Percentiles rank a stretch among this genome's conserved stretches.
Evolutionary conservation across 2,329 filamentous ascomycete genomes (phyloP).

Genomic region (Hypoxylon sp.): DNA sequence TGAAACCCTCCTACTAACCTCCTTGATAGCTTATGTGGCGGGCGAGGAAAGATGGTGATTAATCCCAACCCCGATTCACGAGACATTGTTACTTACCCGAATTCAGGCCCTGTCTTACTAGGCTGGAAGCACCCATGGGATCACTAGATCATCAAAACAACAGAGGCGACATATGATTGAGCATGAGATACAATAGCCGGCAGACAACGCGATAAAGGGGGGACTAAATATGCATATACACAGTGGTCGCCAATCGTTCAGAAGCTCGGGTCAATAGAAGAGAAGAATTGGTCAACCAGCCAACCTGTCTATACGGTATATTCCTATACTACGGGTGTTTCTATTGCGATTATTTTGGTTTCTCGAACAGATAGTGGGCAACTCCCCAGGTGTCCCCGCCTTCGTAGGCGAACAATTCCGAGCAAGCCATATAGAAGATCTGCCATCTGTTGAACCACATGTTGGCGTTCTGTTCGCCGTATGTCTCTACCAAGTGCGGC

Average conservation of each 20-base stretch:
- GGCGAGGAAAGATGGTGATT: slow-evolving; percentile 90
- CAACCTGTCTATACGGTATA: slow-evolving; percentile 34
- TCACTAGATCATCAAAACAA: slow-evolving; percentile 71
- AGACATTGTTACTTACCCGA: slow-evolving; percentile 44
- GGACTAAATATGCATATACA: slow-evolving; percentile 16
- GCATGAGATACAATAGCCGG: slow-evolving; percentile 20
- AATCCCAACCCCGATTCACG: slow-evolving; percentile 28
- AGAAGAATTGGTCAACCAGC: slow-evolving; percentile 27
- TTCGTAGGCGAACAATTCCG: slow-evolving; percentile 76
- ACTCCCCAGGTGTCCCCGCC: slow-evolving; percentile 79
- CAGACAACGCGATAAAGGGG: slow-evolving; percentile 18
- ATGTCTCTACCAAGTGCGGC: slow-evolving; percentile 75
- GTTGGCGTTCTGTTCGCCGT: slow-evolving; percentile 70
- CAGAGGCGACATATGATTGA: slow-evolving; percentile 4
- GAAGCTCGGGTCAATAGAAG: slow-evolving; percentile 25
- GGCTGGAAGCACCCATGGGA: slow-evolving; percentile 99
- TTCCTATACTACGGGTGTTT: slow-evolving; percentile 33
- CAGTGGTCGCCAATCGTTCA: slow-evolving; percentile 14
- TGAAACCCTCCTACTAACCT: slow-evolving; percentile 30
- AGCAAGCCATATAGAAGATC: slow-evolving; percentile 80
- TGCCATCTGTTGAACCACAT: slow-evolving; percentile 81
- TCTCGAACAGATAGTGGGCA: slow-evolving; percentile 76
- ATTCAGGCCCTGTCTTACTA: slow-evolving; percentile 78
- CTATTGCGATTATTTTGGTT: slow-evolving; percentile 54
- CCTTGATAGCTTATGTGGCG: slow-evolving; percentile 90